A percentile compares a stretch with the other conserved stretches of the same genome.
phyloP scores from a whole-genome alignment of 371 early-diverging fungal species.

The Choanephora cucurbitarum region DNA sequence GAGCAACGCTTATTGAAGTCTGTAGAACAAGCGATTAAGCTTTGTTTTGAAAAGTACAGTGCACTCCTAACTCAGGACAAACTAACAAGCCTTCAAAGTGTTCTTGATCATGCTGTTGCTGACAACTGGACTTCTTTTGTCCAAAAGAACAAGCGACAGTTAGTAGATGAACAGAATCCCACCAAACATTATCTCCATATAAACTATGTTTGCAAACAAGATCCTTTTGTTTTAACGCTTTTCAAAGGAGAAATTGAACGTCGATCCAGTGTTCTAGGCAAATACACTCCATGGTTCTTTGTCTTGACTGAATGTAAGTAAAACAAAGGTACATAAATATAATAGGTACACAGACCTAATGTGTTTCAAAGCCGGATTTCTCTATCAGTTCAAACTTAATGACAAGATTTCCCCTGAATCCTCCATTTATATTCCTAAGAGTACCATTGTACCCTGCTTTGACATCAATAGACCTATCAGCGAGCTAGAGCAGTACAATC shows the following conservation, averaged over 20 bases:
- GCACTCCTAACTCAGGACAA: conserved; percentile 16
- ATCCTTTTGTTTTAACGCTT: conserved; percentile 40
- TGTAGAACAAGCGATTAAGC: conserved; percentile 24
- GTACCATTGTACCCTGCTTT: conserved; percentile 15
- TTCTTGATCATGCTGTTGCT: conserved; percentile 19
- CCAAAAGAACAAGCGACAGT: conserved; percentile 33
- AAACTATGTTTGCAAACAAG: conserved; percentile 40
- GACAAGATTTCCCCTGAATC: conserved; percentile 42
- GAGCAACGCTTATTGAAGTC: conserved; percentile 24
- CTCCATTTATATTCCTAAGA: conserved; percentile 36
- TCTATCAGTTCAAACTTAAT: conserved; percentile 40
- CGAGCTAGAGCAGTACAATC: neutral
- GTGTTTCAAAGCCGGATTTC: conserved; percentile 30
- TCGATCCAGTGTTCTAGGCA: conserved; percentile 34
- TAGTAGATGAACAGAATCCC: conserved; percentile 33
- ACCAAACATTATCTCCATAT: conserved; percentile 39
- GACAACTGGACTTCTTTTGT: conserved; percentile 28
- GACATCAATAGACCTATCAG: neutral
- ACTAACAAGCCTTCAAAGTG: conserved; percentile 11
- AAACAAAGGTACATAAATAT: neutral
- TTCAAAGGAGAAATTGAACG: conserved; percentile 41
- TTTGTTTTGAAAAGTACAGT: conserved; percentile 22
- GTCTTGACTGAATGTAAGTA: conserved; percentile 39
- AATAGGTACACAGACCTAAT: neutral
- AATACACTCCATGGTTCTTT: conserved; percentile 33